phyloP scores from a whole-genome alignment of 23 red algal genomes.

The Gracilaria domingensis region DNA sequence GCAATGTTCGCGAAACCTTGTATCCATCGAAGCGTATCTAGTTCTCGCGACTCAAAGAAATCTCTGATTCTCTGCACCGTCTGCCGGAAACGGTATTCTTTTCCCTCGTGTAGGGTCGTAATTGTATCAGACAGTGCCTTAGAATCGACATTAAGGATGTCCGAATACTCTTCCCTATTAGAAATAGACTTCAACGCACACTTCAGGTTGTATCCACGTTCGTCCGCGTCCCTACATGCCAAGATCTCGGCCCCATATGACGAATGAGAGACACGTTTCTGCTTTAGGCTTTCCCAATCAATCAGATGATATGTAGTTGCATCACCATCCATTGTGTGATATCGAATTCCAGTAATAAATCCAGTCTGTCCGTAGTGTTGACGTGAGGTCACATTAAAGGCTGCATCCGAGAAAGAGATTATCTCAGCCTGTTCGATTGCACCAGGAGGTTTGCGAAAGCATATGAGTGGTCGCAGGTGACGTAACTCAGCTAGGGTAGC shows the following conservation, averaged over 20 bases:
- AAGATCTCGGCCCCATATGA: slow-evolving; percentile 27
- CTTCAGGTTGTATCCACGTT: not conserved
- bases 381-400: slow-evolving; percentile 20
- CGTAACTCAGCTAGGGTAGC: not conserved
- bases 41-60: not conserved
- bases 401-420: slow-evolving; percentile 43
- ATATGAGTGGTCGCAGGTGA: slow-evolving; percentile 12
- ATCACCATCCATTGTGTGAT: no score
- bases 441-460: not conserved
- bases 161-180: not conserved
- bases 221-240: not conserved
- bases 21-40: not conserved
- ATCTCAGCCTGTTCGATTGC: not conserved
- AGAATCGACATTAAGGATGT: slow-evolving; percentile 1
- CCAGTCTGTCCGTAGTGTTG: slow-evolving; percentile 46
- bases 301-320: not conserved
- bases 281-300: slow-evolving; percentile 8
- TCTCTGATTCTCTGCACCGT: not conserved
- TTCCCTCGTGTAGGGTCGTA: not conserved
- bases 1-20: not conserved
- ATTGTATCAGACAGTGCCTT: slow-evolving; percentile 22
- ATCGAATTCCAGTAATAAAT: slow-evolving; percentile 12
- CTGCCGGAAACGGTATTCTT: not conserved
- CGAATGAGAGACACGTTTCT: not conserved
- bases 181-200: not conserved